These are phyloP conservation scores for Saccharomyces hybrid DNA, from an alignment of 1,139 yeast genomes.

Conservation along the genomic window DNA sequence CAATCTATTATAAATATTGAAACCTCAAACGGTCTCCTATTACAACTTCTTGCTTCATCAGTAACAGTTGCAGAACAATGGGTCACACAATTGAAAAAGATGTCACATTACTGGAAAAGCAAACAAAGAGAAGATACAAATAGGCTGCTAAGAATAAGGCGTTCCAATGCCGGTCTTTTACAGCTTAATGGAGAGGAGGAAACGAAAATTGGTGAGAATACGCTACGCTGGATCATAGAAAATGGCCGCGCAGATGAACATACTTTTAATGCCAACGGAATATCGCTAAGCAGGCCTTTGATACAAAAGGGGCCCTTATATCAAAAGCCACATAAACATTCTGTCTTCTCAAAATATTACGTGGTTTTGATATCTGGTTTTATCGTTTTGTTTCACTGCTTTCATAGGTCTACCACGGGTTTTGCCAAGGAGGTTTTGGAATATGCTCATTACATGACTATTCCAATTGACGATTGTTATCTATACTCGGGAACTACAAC, in stretches of 20 bases:
- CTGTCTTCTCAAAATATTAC: constrained; percentile 52
- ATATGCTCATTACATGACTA: constrained; percentile 45
- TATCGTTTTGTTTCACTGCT: constrained; percentile 46
- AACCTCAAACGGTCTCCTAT: constrained; percentile 40
- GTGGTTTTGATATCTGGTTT: constrained; percentile 67
- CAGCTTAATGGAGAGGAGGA: constrained; percentile 53
- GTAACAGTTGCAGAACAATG: constrained; percentile 51
- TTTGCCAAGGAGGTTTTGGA: constrained; percentile 39
- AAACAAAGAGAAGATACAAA: constrained; percentile 40
- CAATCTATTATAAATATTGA: constrained; percentile 16
- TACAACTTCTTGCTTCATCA: constrained; percentile 55
- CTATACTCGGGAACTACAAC: constrained; percentile 66
- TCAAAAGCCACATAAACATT: constrained; percentile 61
- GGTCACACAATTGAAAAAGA: constrained; percentile 43
- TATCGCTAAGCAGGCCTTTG: constrained; percentile 54
- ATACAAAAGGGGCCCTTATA: constrained; percentile 55
- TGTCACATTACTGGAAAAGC: constrained; percentile 54
- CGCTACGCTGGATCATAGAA: constrained; percentile 48
- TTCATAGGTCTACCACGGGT: constrained; percentile 38
- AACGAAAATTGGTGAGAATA: constrained; percentile 44
- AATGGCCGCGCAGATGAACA: constrained; percentile 48
- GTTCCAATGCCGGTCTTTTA: constrained; percentile 41
- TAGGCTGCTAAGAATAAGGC: constrained; percentile 36
- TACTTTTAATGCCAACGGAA: constrained; percentile 48
- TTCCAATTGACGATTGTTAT: constrained; percentile 62